Base-by-base conservation (phyloP, 2,329 filamentous ascomycete genomes). In the Rosellinia necatrix region DNA sequence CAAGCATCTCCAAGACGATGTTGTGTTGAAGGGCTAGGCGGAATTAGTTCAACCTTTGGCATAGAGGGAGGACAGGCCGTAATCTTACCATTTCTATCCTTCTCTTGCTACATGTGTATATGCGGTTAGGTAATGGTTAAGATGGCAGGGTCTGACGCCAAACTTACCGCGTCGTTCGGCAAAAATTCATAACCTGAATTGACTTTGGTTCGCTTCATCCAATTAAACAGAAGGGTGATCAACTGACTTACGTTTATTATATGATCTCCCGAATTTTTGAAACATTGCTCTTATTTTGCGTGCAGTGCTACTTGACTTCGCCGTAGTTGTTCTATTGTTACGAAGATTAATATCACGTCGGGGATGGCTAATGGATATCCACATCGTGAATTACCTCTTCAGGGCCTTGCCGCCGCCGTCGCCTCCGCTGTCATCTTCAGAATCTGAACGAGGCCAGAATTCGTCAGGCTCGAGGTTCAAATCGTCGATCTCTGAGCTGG, bases 11-110 rank as follows among this genome's bases (percentile, higher is more conserved):
- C 7, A 63, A 56, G n/a, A 68, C 53, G 40, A 71, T 64, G 22
- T 65, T 49, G 52, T 71, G 69, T 50, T 71, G 69, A 6, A 62
- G 54, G 19, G 34, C 63, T 69, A 19, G 21, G n/a, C 5, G 2
- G 10, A 30, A 12, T 59, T 34, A 52, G 32, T 30, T 41, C 13
- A 6, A 27, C 6, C 40, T 32, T 3, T 12, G 29, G 24, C 6
- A 32, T 37, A 25, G 15, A 9, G 10, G 41, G 3, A 29, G 9
- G 9, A 21, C 21, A 25, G 46, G 22, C 7, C 12, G 10, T 9
- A 13, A 35, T 17, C 65, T 61, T 60, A 69, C 68, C 46, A 50
- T 70, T 70, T 46, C 67, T 63, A 38, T 68, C 66, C 63, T 64
- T 64, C 42, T 70, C 68, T 62, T 67, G 55, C 68, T 70, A 37